Conservation (phyloP, 2,329 filamentous ascomycete genomes). For the Pseudohalonectria lignicola region DNA sequence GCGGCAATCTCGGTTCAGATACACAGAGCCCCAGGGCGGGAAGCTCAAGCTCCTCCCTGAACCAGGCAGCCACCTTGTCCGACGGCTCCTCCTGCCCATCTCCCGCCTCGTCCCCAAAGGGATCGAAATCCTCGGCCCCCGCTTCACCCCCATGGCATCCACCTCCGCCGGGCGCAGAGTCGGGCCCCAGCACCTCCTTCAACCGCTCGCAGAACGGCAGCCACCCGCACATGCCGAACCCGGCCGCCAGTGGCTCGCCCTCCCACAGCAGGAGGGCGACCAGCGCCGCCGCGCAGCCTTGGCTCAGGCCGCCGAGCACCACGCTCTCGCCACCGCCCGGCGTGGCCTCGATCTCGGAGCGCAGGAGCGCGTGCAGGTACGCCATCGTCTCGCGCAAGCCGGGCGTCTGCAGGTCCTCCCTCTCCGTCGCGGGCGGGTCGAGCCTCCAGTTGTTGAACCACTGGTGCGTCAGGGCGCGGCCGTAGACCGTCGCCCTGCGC, state of each 20-base stretch:
- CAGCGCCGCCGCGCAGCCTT: constrained; percentile 38
- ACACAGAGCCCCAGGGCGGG: neutral
- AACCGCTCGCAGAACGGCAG: constrained; percentile 27
- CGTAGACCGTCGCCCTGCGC: constrained; percentile 25
- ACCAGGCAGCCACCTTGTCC: constrained; percentile 1
- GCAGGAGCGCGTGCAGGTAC: constrained; percentile 24
- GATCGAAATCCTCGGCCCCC: constrained; percentile 7
- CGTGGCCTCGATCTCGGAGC: neutral
- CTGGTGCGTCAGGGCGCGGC: constrained; percentile 25
- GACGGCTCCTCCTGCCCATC: neutral
- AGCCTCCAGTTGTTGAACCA: constrained; percentile 34
- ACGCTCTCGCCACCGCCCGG: constrained; percentile 23
- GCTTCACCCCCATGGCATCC: constrained; percentile 2
- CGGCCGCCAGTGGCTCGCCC: constrained; percentile 22
- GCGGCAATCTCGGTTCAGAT: constrained; percentile 1
- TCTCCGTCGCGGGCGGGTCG: constrained; percentile 8
- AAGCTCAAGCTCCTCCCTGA: constrained; percentile 12
- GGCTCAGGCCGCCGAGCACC: constrained; percentile 39
- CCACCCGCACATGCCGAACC: constrained; percentile 33
- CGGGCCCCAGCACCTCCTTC: constrained; percentile 9
- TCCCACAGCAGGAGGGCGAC: constrained; percentile 31
- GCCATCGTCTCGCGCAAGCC: constrained; percentile 29
- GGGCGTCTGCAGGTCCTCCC: constrained; percentile 20
- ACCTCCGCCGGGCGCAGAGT: neutral
- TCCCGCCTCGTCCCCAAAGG: constrained; percentile 1